A percentile compares a stretch with the other conserved stretches of the same genome.
phyloP scores from a whole-genome alignment of 208 protist species.

The Porcisia deanei region DNA sequence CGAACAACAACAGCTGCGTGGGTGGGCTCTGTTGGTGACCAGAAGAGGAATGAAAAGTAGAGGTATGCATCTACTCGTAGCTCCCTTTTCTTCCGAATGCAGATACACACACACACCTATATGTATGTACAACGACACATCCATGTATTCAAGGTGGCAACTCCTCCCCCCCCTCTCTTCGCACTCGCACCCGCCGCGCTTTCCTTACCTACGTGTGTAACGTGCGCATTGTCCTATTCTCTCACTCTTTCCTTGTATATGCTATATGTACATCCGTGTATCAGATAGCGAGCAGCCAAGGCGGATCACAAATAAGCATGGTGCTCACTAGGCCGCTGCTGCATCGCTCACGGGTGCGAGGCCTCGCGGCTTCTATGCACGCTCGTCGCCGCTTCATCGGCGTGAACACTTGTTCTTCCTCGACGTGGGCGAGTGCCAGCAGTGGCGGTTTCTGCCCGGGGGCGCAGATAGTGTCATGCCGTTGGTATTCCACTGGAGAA shows the following conservation, averaged over 20 bases:
- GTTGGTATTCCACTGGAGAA: constrained; percentile 21
- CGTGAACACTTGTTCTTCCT: background rate
- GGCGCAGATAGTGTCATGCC: constrained; percentile 1
- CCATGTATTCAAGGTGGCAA: too few relatives aligned
- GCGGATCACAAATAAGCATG: background rate
- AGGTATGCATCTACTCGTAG: too few relatives aligned
- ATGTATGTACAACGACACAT: too few relatives aligned
- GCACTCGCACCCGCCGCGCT: background rate
- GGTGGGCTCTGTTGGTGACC: too few relatives aligned
- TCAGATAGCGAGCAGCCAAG: background rate
- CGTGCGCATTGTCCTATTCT: background rate
- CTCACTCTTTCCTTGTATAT: background rate
- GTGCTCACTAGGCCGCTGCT: background rate
- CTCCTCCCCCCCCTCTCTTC: background rate
- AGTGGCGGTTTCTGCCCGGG: background rate
- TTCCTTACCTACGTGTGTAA: background rate
- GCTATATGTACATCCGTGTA: background rate
- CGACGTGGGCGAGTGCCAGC: background rate
- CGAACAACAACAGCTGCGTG: too few relatives aligned
- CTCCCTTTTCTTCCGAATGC: too few relatives aligned
- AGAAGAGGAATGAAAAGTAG: too few relatives aligned
- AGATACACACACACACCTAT: too few relatives aligned
- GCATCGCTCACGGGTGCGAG: background rate
- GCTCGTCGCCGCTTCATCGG: background rate
- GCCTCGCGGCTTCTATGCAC: background rate